Base-by-base conservation (phyloP, 106 monocot species). In the Allium fistulosum region DNA sequence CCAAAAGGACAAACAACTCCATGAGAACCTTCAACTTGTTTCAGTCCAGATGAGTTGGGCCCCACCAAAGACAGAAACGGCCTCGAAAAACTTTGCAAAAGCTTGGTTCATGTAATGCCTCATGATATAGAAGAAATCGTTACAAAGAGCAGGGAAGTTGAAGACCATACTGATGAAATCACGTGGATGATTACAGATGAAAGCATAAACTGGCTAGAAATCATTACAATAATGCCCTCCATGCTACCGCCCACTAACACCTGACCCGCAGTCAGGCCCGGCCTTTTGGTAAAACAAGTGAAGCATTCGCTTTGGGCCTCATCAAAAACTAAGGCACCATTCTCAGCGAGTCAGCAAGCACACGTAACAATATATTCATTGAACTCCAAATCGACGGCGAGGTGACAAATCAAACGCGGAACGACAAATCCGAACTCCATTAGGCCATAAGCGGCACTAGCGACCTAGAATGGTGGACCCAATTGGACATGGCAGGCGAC, bases 31-130 rank as follows among this genome's bases (percentile, higher is more conserved):
- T 0, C 48, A 15, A 0, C 46, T 76, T 10, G 69, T 79, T 13
- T 53, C 85, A n/a, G 47, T 81, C 75, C 85, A 0, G 71, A 79
- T n/a, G 79, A 81, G 0, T 26, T 86, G 16, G 76, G 17, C 3
- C 61, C 68, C 9, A 70, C 11, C 2, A 72, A 72, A 17, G 76
- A 79, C 52, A 65, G 69, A 26, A 61, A 62, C 46, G 73, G 72
- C 57, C 75, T 76, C 11, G 66, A 53, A 7, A 69, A 37, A 63
- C 69, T 81, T 1, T 27, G 37, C 0, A 71, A 53, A 4, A 46
- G 63, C 18, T 12, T 73, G 13, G 9, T 47, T 15, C 7, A 14
- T 45, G 58, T 53, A 48, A 51, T 75, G 69, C 82, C 75, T 6
- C n/a, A 14, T 4, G 10, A 37, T n/a, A 45, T 79, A 12, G 72